phyloP scores from a whole-genome alignment of 2,329 filamentous ascomycete genomes.

The Xylaria polymorpha region DNA sequence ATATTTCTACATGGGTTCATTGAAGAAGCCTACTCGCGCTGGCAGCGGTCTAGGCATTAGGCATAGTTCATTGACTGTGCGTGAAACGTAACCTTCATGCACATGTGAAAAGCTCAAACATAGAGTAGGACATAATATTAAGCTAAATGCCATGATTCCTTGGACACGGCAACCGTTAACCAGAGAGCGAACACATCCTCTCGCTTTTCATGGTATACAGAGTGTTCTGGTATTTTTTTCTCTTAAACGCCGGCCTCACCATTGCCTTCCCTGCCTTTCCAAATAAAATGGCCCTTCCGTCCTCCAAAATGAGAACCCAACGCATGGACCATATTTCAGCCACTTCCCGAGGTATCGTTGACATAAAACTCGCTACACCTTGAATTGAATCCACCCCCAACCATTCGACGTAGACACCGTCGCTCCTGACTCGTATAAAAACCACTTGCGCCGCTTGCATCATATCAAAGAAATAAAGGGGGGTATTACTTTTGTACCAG shows the following conservation, averaged over 20 bases:
- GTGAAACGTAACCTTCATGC: background rate
- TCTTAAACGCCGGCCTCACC: slow-evolving; percentile 31
- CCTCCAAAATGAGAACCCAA: slow-evolving; percentile 10
- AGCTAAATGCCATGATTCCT: slow-evolving; percentile 10
- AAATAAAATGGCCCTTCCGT: slow-evolving; percentile 3
- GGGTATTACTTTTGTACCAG: slow-evolving; percentile 21
- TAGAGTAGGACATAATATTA: slow-evolving; percentile 22
- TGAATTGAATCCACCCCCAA: slow-evolving; percentile 26
- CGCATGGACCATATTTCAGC: slow-evolving; percentile 10
- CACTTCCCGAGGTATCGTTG: slow-evolving; percentile 30
- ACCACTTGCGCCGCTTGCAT: slow-evolving; percentile 33
- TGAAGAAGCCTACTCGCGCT: background rate
- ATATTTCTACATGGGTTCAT: background rate
- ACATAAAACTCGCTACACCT: slow-evolving; percentile 28
- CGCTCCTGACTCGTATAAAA: slow-evolving; percentile 24
- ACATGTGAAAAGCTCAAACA: background rate
- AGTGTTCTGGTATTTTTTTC: slow-evolving; percentile 29
- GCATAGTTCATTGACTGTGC: background rate
- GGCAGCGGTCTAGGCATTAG: background rate
- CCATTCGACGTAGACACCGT: slow-evolving; percentile 27
- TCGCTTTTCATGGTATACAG: slow-evolving; percentile 34
- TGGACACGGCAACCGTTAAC: slow-evolving; percentile 1
- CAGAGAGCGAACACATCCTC: slow-evolving; percentile 3
- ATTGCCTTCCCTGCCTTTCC: slow-evolving; percentile 26
- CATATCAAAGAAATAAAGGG: slow-evolving; percentile 19